These are phyloP conservation scores for Pholiota conissans DNA, from an alignment of 768 basidiomycete genomes.

Conservation along the genomic window DNA sequence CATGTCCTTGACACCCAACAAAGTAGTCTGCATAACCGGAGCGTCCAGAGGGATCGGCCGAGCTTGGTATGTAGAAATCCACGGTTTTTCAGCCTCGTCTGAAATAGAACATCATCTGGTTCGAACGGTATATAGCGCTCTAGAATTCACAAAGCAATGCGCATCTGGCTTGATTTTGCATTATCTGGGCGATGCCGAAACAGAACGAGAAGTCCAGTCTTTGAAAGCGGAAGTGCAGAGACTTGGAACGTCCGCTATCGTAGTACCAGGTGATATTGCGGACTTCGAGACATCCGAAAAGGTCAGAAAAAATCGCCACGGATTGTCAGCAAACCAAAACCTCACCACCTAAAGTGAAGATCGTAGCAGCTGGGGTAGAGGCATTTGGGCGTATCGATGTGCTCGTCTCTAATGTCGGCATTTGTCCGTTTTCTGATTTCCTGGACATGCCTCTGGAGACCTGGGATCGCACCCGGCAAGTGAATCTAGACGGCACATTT, in stretches of 20 bases:
- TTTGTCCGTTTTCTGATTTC: constrained; percentile 79
- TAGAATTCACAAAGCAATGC: constrained; percentile 65
- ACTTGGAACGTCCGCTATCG: constrained; percentile 38
- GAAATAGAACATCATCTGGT: background rate
- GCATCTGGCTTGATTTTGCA: constrained; percentile 66
- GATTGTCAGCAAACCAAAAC: background rate
- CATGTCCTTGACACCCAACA: constrained; percentile 48
- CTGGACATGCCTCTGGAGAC: constrained; percentile 63
- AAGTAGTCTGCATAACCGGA: constrained; percentile 72
- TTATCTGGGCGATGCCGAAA: constrained; percentile 60
- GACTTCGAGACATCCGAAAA: constrained; percentile 53
- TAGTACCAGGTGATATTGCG: constrained; percentile 68
- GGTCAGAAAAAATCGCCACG: constrained; percentile 30
- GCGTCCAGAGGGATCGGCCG: constrained; percentile 75
- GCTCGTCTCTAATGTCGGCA: constrained; percentile 51
- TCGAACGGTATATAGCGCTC: constrained; percentile 34
- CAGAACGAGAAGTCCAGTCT: constrained; percentile 45
- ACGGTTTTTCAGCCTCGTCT: background rate
- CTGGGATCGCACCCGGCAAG: constrained; percentile 65
- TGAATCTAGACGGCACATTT: constrained; percentile 78
- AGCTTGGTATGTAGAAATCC: constrained; percentile 42
- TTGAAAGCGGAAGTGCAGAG: constrained; percentile 48
- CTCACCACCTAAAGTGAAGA: constrained; percentile 34
- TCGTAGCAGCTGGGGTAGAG: constrained; percentile 59
- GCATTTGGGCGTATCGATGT: constrained; percentile 65